Evolutionary conservation across 768 basidiomycete species (phyloP).

Genomic region (Daedalea quercina): DNA sequence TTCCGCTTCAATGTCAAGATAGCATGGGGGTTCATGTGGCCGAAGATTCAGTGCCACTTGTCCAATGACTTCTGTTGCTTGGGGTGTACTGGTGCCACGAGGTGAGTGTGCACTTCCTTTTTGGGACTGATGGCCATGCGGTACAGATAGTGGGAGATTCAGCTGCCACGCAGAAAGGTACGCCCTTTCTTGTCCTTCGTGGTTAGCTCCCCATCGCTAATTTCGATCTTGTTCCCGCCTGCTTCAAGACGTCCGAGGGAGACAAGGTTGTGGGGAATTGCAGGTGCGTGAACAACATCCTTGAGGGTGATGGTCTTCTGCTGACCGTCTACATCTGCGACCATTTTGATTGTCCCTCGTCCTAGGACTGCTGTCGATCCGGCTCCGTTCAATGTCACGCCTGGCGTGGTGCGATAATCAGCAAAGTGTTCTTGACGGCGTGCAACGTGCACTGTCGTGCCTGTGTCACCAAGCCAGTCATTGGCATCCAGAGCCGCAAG

Average conservation of each 20-base stretch:
- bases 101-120: neutral
- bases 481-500: neutral
- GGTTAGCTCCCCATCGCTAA: neutral
- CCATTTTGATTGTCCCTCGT: conserved; percentile 7
- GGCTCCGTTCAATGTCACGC: conserved; percentile 6
- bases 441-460: conserved; percentile 2
- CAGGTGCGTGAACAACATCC: conserved; percentile 9
- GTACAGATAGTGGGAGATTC: conserved; percentile 5
- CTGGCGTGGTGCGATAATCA: conserved; percentile 3
- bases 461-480: conserved; percentile 14
- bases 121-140: neutral
- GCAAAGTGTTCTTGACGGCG: conserved; percentile 1
- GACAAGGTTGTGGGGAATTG: conserved; percentile 10
- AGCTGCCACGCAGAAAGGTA: neutral
- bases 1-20: conserved; percentile 4
- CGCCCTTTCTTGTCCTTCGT: neutral
- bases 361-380: conserved; percentile 10
- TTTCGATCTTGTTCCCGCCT: conserved; percentile 1
- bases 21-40: conserved; percentile 7
- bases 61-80: neutral
- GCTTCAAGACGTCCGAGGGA: conserved; percentile 9
- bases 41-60: conserved; percentile 15
- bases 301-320: conserved; percentile 2
- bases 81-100: conserved; percentile 2
- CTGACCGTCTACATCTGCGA: neutral